These are phyloP conservation scores for Morella rubra DNA, from an alignment of 306 rosid species.

Conservation along the genomic window DNA sequence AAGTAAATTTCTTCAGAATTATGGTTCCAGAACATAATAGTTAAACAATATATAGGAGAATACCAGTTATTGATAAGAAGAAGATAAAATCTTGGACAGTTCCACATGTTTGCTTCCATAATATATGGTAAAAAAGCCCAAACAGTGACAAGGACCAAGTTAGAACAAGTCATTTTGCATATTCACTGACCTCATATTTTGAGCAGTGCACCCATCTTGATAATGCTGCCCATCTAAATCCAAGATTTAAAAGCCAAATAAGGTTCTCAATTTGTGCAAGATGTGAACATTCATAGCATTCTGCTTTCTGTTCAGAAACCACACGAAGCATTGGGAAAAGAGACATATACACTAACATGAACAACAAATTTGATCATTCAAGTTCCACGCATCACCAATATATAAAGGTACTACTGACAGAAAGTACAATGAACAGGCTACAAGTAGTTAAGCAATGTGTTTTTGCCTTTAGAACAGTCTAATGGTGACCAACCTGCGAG, in stretches of 20 bases:
- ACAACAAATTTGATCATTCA: neutral
- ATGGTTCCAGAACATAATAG: neutral
- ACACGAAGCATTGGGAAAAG: neutral
- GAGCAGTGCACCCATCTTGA: constrained; percentile 95
- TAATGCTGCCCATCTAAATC: constrained; percentile 70
- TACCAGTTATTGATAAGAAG: neutral
- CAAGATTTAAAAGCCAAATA: constrained; percentile 25
- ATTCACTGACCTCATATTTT: constrained; percentile 70
- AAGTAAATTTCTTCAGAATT: neutral
- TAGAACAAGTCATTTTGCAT: constrained; percentile 12
- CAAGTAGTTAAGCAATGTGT: constrained; percentile 21
- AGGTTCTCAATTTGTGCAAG: constrained; percentile 14
- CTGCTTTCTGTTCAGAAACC: neutral
- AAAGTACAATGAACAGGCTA: constrained; percentile 11
- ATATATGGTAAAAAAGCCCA: constrained; percentile 7
- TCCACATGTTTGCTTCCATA: constrained; percentile 8
- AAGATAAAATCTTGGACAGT: neutral
- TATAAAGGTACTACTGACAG: neutral
- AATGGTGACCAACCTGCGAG: constrained; percentile 68
- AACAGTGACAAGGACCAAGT: constrained; percentile 23
- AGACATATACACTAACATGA: neutral
- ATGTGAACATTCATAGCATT: neutral
- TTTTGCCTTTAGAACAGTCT: constrained; percentile 15
- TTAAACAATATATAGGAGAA: neutral
- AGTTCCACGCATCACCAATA: constrained; percentile 6